These are phyloP conservation scores for Tetraselmis striata DNA, from an alignment of 139 green algal genomes.

Conservation along the genomic window DNA sequence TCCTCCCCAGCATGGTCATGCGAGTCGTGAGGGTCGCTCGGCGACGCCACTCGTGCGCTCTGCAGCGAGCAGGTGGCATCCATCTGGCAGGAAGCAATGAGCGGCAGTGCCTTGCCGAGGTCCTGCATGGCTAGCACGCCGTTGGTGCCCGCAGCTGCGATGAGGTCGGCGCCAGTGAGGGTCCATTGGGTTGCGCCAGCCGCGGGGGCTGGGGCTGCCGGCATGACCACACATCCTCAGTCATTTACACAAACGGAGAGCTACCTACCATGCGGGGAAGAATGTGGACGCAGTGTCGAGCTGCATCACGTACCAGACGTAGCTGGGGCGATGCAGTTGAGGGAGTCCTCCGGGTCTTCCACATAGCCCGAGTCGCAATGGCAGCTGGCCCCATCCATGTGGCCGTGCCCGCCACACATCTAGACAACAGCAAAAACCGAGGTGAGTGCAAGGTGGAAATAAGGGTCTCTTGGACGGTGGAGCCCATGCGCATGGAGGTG, in stretches of 20 bases:
- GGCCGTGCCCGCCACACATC: not conserved
- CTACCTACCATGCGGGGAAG: no score
- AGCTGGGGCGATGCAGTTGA: not conserved
- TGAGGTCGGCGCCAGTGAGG: not conserved
- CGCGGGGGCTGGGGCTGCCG: not conserved
- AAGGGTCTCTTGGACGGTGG: no score
- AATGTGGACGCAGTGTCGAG: no score
- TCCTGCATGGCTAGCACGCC: not conserved
- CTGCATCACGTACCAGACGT: no score
- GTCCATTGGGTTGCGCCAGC: not conserved
- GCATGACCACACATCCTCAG: no score
- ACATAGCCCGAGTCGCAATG: not conserved
- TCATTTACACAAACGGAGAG: no score
- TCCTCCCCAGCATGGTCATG: not conserved
- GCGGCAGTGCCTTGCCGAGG: not conserved
- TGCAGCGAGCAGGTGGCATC: not conserved
- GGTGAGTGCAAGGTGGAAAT: no score
- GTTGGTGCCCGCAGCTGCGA: not conserved
- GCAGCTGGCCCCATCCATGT: not conserved
- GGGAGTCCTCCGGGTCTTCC: not conserved
- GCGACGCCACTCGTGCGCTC: not conserved
- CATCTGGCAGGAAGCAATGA: not conserved
- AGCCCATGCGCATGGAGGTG: not conserved
- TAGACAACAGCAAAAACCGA: not conserved
- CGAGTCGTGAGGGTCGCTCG: not conserved